Conservation (phyloP, 2,329 filamentous ascomycete genomes). For the Colletotrichum noveboracense region DNA sequence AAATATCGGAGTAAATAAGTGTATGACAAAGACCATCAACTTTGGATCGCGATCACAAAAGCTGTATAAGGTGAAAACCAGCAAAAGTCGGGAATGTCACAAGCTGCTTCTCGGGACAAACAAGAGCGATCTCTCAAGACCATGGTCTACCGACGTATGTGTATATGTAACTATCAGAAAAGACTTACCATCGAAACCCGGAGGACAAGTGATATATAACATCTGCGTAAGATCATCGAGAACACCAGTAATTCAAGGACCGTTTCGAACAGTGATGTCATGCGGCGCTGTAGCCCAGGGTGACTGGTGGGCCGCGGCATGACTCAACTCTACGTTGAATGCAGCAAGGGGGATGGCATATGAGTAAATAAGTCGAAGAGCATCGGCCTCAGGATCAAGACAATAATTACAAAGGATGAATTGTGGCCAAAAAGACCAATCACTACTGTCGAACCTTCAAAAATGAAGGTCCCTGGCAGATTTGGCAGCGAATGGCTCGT, state of each 20-base stretch:
- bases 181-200: background rate
- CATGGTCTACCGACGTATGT: background rate
- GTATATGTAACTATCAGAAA: background rate
- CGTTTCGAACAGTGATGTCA: background rate
- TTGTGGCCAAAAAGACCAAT: background rate
- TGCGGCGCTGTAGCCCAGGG: fast-evolving
- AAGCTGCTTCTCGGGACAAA: background rate
- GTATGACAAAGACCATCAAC: fast-evolving
- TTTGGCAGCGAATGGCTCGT: background rate
- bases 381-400: background rate
- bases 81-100: background rate
- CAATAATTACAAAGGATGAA: background rate
- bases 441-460: background rate
- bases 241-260: background rate
- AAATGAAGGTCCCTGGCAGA: background rate
- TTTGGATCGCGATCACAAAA: background rate
- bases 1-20: background rate
- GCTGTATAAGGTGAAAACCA: fast-evolving
- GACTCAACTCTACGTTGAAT: background rate
- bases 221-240: background rate
- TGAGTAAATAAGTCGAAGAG: fast-evolving
- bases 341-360: background rate
- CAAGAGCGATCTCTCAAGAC: background rate
- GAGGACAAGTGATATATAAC: fast-evolving
- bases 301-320: background rate